Conservation (phyloP, 2,329 filamentous ascomycete species). For the Pseudogymnoascus sp. region DNA sequence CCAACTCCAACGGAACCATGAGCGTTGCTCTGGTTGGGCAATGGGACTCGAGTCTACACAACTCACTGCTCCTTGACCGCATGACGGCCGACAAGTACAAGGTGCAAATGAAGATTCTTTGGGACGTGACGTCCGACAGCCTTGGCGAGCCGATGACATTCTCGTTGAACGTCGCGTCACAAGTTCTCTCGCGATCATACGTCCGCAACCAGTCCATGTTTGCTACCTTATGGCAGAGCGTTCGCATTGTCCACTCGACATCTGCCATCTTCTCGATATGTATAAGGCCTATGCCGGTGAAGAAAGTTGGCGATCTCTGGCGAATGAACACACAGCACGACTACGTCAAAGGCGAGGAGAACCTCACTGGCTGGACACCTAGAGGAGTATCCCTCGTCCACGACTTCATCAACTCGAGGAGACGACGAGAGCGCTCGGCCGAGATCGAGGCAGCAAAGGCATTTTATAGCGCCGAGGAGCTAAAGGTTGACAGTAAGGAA, state of each 20-base stretch:
- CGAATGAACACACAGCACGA: conserved; percentile 90
- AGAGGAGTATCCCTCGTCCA: conserved; percentile 84
- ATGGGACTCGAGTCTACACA: conserved; percentile 93
- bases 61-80: conserved; percentile 85
- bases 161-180: conserved; percentile 67
- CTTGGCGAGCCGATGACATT: conserved; percentile 86
- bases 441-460: conserved; percentile 72
- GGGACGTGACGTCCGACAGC: conserved; percentile 77
- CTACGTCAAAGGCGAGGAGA: conserved; percentile 93
- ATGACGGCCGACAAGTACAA: conserved; percentile 88
- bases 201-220: conserved; percentile 82
- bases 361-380: conserved; percentile 74
- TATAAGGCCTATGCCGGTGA: conserved; percentile 81
- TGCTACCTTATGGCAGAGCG: conserved; percentile 75
- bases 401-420: conserved; percentile 71
- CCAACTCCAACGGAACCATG: conserved; percentile 83
- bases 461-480: conserved; percentile 41
- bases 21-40: conserved; percentile 82
- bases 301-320: conserved; percentile 89
- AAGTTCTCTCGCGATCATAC: conserved; percentile 76
- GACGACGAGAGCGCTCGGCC: conserved; percentile 62
- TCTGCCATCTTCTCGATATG: conserved; percentile 79
- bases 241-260: conserved; percentile 78
- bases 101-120: conserved; percentile 77
- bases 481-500: neutral